Evolutionary conservation across 1,139 yeast genomes (phyloP), one percentile per base, ranked within the genome.

Genomic region (Nadsonia commutata): DNA sequence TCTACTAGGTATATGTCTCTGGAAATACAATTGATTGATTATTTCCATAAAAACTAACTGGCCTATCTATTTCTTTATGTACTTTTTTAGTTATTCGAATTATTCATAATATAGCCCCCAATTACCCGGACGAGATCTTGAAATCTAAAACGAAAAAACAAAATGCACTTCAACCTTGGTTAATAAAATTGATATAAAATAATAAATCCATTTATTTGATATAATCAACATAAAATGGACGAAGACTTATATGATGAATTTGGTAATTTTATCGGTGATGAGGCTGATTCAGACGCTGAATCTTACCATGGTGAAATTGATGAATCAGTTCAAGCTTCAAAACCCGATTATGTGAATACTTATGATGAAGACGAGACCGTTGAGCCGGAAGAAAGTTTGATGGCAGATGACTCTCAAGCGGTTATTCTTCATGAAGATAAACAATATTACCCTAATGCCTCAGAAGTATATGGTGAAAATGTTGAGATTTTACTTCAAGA

Each of bases 241-340:
- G 76, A 71, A 38, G 81, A 76, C 48, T 59, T 74, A 21, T 82
- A 80, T 59, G 95, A 84, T 60, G 95, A 85, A 48, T 61, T 83
- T 59, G 94, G 94, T 38, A 82, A 83, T 57, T 71, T 71, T 40
- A 69, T 85, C 23, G 86, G 82, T 3, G 76, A 64, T 31, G 64
- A 68, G 47, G 69, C 69, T 20, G 74, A 66, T 36, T 52, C 51
- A 18, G 49, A 46, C 8, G 40, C 18, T 19, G 42, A 47, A 20
- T 40, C 43, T 18, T 18, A 39, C 40, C 11, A 42, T 17, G 43
- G 41, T 17, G 47, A 42, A n/a, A 48, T 43, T 2, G 47, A 46
- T 13, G 46, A 43, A 5, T 48, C 45, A 13, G 45, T 45, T 20
- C n/a, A n/a, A n/a, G n/a, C n/a, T n/a, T n/a, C n/a, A n/a, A 49